Evolutionary conservation across 2,329 filamentous ascomycete genomes (phyloP).

Genomic region (Aureobasidium sp.): DNA sequence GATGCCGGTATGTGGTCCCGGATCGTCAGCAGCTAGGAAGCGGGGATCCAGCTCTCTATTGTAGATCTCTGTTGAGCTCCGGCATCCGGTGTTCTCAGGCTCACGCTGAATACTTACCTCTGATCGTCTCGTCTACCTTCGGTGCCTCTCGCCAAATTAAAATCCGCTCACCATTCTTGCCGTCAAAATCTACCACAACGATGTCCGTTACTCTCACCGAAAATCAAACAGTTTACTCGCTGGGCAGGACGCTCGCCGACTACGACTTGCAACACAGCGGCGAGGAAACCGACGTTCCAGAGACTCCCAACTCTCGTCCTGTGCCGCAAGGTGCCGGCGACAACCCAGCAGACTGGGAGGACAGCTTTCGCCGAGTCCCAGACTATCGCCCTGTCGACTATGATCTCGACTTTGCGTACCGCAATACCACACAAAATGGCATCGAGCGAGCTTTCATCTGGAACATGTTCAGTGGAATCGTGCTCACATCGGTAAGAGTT

Average conservation of each 20-base stretch:
- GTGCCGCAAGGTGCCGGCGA: slow-evolving; percentile 12
- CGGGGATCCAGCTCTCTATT: not conserved
- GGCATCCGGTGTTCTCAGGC: not conserved
- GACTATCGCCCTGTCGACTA: slow-evolving; percentile 38
- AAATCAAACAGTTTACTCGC: slow-evolving; percentile 30
- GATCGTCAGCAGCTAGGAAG: not conserved
- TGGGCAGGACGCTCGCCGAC: slow-evolving; percentile 33
- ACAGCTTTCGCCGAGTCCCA: slow-evolving; percentile 40
- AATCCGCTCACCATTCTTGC: not conserved
- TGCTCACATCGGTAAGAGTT: slow-evolving; percentile 31
- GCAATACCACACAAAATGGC: slow-evolving; percentile 37
- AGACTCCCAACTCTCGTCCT: slow-evolving; percentile 24
- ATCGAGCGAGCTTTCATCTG: slow-evolving; percentile 40
- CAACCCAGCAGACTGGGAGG: slow-evolving; percentile 38
- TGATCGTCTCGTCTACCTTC: not conserved
- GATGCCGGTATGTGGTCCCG: not conserved
- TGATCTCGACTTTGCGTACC: slow-evolving; percentile 32
- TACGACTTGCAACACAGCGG: slow-evolving; percentile 38
- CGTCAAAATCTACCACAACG: not conserved
- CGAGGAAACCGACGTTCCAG: slow-evolving; percentile 19
- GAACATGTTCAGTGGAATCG: slow-evolving; percentile 43
- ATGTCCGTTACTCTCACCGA: slow-evolving; percentile 39
- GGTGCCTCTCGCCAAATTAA: not conserved
- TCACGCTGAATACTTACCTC: not conserved
- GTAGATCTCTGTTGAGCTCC: no score